Evolutionary conservation across 2,329 filamentous ascomycete genomes (phyloP).

Genomic region (Cytospora mali): DNA sequence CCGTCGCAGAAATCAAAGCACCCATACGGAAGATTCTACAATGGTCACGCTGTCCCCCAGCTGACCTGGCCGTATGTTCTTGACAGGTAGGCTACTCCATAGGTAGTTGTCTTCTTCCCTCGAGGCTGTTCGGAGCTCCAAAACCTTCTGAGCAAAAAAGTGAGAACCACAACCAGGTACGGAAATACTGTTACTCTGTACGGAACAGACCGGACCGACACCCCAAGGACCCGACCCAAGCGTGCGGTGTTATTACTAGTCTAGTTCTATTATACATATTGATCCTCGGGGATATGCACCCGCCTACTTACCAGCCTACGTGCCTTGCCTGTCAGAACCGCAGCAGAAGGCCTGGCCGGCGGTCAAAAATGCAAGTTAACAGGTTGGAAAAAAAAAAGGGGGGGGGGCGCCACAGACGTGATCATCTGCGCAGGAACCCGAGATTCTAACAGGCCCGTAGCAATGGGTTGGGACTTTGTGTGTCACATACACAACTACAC

Average conservation of each 20-base stretch:
- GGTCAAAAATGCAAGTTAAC: neutral
- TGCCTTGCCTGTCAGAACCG: neutral
- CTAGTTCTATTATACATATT: neutral
- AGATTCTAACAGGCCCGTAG: conserved; percentile 29
- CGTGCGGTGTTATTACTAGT: no score
- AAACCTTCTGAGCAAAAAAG: no score
- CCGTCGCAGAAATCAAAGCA: neutral
- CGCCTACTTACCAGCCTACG: neutral
- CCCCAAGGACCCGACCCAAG: neutral
- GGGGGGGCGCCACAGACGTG: conserved; percentile 23
- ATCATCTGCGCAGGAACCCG: conserved; percentile 40
- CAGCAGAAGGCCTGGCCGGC: neutral
- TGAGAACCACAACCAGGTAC: no score
- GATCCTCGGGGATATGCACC: neutral
- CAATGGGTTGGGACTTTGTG: conserved; percentile 3
- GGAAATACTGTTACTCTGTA: no score
- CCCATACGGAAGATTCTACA: neutral
- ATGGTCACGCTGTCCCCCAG: conserved; percentile 11
- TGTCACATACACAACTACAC: neutral
- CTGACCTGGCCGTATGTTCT: conserved; percentile 2
- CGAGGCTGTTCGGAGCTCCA: no score
- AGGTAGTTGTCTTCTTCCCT: no score
- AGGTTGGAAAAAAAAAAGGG: no score
- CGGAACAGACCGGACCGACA: no score
- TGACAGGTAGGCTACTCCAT: no score